Base-by-base conservation (phyloP, 768 basidiomycete genomes). In the Tulasnella sp. region DNA sequence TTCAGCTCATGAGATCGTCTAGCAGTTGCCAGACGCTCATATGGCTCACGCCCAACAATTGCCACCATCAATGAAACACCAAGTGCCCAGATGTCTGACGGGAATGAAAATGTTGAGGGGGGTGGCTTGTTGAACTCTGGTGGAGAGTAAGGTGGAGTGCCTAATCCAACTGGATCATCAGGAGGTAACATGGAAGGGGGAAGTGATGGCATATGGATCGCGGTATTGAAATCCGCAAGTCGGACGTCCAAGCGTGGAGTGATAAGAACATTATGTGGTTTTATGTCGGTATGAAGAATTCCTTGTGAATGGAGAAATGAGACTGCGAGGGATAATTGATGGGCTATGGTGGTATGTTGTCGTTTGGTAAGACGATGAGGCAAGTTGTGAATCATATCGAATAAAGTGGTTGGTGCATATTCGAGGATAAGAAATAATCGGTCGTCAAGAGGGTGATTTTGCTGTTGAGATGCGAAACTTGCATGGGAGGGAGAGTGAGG, bases 271-370 rank as follows among this genome's bases (percentile, higher is more conserved):
- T 69, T 68, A 24, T 66, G 66, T 4, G 66, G 66, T 57, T 71
- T 71, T 57, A 71, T 56, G 58, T 71, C 70, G 10, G 63, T 67
- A 57, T 70, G 70, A 12, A 70, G 51, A 28, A 71, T 62, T 2
- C 64, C 64, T 34, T 64, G 61, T 20, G 55, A 56, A 47, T 70
- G 67, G 34, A 63, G 58, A 62, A 62, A 67, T 6, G 53, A 58
- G 8, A 69, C 56, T 0, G 66, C 68, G 7, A 48, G 41, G 0
- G 57, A 52, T 3, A 66, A 55, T 56, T 68, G 61, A 15, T 53
- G 49, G 1, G 67, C 64, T 65, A 68, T 67, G 20, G 57, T 45
- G 31, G 57, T 47, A 47, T 58, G 62, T 35, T 54, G 10, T 20
- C 7, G n/a, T 22, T 34, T 28, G 13, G 43, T 57, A 13, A 64